Evolutionary conservation across 768 basidiomycete genomes (phyloP).

Genomic region (Gautieria morchelliformis): DNA sequence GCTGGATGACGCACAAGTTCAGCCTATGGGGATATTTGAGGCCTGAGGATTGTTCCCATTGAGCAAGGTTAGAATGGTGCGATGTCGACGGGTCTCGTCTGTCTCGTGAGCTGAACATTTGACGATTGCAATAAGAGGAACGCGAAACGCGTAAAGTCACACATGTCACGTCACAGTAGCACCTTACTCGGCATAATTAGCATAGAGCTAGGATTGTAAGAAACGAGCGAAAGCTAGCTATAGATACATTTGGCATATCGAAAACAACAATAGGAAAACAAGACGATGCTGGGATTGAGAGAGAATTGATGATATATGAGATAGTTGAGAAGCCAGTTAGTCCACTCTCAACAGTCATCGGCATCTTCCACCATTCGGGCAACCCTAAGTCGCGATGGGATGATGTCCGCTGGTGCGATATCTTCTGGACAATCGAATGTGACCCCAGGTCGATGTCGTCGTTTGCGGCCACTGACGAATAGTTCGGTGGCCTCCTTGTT

Average conservation of each 20-base stretch:
- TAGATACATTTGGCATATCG: constrained; percentile 1
- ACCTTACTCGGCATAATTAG: not conserved
- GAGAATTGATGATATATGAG: not conserved
- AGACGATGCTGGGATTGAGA: not conserved
- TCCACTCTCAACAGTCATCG: constrained; percentile 1
- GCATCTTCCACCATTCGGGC: not conserved
- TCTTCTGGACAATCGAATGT: constrained; percentile 50
- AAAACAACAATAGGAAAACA: not conserved
- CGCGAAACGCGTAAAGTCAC: constrained; percentile 1
- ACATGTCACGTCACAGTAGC: not conserved
- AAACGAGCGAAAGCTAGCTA: constrained; percentile 5
- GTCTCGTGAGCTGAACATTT: not conserved
- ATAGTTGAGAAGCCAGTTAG: not conserved
- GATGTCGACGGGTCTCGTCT: not conserved
- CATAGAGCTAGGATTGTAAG: constrained; percentile 1
- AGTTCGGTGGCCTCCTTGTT: constrained; percentile 48
- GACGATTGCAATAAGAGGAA: not conserved
- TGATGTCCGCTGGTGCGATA: not conserved
- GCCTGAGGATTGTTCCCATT: not conserved
- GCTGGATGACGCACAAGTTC: constrained; percentile 54
- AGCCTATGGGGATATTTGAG: constrained; percentile 55
- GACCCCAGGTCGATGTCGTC: constrained; percentile 44
- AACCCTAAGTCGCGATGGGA: not conserved
- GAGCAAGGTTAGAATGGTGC: not conserved
- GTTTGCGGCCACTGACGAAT: constrained; percentile 26